Evolutionary conservation across 2,329 filamentous ascomycete species (phyloP), one percentile per base, ranked within the genome.

Genomic region (Fusarium guadeloupense): DNA sequence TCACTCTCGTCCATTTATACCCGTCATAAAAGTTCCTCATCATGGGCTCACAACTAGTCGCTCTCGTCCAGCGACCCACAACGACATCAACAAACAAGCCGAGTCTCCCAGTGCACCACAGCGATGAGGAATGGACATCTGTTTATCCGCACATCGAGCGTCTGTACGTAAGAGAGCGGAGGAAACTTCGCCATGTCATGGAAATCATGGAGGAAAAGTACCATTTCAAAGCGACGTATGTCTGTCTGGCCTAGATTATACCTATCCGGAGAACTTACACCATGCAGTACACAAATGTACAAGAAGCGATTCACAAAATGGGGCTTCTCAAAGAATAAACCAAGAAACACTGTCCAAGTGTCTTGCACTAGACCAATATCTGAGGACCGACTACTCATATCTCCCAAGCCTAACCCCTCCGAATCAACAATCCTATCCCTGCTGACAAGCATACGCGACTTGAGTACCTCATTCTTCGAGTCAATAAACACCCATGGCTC

Each of bases 241-340:
- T 12, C 13, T 13, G 2, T 12, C 4, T n/a, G 5, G 4, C 17
- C 14, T 13, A 16, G 21, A 16, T n/a, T n/a, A n/a, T n/a, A n/a
- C n/a, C n/a, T 19, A 3, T 34, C 5, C 10, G 6, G 9, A 3
- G 16, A 31, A 10, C 56, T 57, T 10, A 59, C 16, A 9, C 4
- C 4, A 2, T 0, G 0, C 1, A 61, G 58, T 2, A 16, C 43
- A 5, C 58, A 61, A 7, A 61, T 61, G 58, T 60, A 61, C 9
- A 61, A 61, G 20, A 61, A 54, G 9, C 31, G 58, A 1, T 60
- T 61, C 14, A 51, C 58, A 16, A 60, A 60, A 41, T 60, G 56
- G 58, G 58, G 56, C 0, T 56, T 61, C 20, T 43, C 14, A 6
- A 61, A 61, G 38, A 60, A 54, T 14, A 60, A 39, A 21, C 40